Evolutionary conservation across 2,329 filamentous ascomycete genomes (phyloP), one percentile per base, ranked within the genome.

Genomic region (Aspergillus felis): DNA sequence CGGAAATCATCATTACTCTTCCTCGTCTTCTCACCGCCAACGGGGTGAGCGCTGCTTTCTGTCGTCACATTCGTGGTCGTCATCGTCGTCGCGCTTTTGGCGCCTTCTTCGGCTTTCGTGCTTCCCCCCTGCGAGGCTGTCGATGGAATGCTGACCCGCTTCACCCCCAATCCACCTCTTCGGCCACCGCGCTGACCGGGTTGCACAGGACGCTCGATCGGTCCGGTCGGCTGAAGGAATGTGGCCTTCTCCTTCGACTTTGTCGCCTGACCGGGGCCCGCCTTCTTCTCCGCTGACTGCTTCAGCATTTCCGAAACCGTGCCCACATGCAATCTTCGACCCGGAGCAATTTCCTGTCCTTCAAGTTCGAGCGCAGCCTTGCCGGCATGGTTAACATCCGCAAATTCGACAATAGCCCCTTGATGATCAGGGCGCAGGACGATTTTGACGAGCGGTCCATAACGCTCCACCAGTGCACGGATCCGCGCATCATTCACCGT

Each of bases 401-500:
- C 78, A 67, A 90, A 97, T 69, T 97, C 94, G 41, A 97, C 82
- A 55, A 93, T 88, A 4, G 92, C 94, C 12, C 92, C 92, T 57
- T 88, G 87, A 61, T 96, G 90, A 58, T 91, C 85, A 1, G 92
- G 91, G 49, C 91, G 87, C 10, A 97, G 81, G 12, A 89, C 81
- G 3, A 97, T 81, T 72, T 92, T 93, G 61, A 87, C 81, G 25
- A 97, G 81, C 1, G 81, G 74, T 0, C 91, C 92, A 48, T 87
- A 82, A 1, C 85, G 82, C 64, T 91, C 88, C 8, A 89, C 86
- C 2, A 95, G 78, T 0, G 86, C 82, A 48, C 85, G 85, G 55
- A 99, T 85, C 29, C 92, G 90, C 1, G 89, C 86, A 67, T 96
- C 91, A 63, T 95, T 97, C 67, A 97, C 85, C 0, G 92, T 97